Evolutionary conservation across 176 grass and related monocot genomes (phyloP), one percentile per base, ranked within the genome.

Genomic region (Thalia dealbata): DNA sequence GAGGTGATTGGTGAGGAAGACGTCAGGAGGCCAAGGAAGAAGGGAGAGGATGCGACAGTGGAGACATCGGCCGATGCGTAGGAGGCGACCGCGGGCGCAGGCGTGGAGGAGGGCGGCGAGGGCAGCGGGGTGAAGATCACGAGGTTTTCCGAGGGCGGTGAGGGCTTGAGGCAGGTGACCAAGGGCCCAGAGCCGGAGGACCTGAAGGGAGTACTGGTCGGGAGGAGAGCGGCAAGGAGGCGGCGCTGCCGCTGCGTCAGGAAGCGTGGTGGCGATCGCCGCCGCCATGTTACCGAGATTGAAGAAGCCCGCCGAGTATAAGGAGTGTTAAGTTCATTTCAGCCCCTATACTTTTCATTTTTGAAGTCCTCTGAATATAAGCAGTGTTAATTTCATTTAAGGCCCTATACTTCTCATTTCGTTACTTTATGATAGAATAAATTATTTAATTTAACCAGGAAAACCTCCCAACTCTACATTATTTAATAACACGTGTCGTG

Each of bases 1-100:
- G 10, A 75, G 73, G 11, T 75, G 73, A 52, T 75, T 75, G 58
- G 73, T 46, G 56, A 75, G 18, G 58, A 75, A 75, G 41, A 63
- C 32, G 21, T 61, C 38, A 8, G 35, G 58, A 12, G 22, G 19
- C 23, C 38, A 48, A 2, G 73, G 38, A 8, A 38, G 21, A 54
- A 75, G 32, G 22, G 32, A 44, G 54, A 75, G 73, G 3, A 75
- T n/a, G n/a, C 52, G 56, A 32, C 55, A 55, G 54, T 75, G 73
- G 55, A 75, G 71, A 25, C 51, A 75, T 29, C 54, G 54, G 56
- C 73, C 73, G 32, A 75, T 32, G 21, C 2, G 21, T 14, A 75
- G 73, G n/a, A 61, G 55, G 56, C 38, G 55, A 21, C 54, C 16
- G 10, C 52, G 73, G 19, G 73, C 29, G 73, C 73, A 75, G 30